Percentiles rank a stretch among this genome's conserved stretches.
These are phyloP conservation scores for Dioscorea zingiberensis DNA, from an alignment of 106 monocot genomes.

Conservation along the genomic window DNA sequence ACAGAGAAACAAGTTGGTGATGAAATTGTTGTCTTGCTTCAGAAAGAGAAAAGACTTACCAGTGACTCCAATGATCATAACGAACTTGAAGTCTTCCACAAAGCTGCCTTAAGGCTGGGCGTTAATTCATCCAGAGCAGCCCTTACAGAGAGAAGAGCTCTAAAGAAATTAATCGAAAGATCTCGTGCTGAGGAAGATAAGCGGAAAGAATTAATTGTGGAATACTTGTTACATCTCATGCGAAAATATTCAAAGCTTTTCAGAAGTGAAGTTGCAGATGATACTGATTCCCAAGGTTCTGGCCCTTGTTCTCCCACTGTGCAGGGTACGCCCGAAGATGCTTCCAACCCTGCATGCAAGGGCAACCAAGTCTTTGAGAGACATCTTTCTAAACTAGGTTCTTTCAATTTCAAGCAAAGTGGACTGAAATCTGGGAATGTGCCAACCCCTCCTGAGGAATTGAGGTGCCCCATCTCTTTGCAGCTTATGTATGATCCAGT, in stretches of 20 bases:
- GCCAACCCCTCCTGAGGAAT: slow-evolving; percentile 71
- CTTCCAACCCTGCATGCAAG: slow-evolving; percentile 2
- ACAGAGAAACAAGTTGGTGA: slow-evolving; percentile 69
- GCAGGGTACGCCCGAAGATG: slow-evolving; percentile 19
- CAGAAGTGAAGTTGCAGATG: slow-evolving; percentile 55
- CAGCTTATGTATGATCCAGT: slow-evolving; percentile 98
- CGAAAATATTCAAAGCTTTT: slow-evolving; percentile 78
- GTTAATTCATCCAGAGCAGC: slow-evolving; percentile 70
- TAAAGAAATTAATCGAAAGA: slow-evolving; percentile 60
- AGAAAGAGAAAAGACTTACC: slow-evolving; percentile 32
- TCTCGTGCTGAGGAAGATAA: slow-evolving; percentile 51
- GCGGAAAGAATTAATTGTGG: slow-evolving; percentile 57
- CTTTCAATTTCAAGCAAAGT: slow-evolving; percentile 36
- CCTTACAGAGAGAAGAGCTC: slow-evolving; percentile 67
- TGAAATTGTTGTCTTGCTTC: slow-evolving; percentile 52
- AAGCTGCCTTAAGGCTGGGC: slow-evolving; percentile 48
- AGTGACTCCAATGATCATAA: slow-evolving; percentile 21
- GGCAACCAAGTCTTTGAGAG: slow-evolving; percentile 34
- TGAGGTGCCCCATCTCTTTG: slow-evolving; percentile 80
- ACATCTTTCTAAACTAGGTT: slow-evolving; percentile 36
- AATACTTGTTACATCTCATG: slow-evolving; percentile 56
- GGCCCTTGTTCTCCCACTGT: slow-evolving; percentile 56
- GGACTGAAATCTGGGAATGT: slow-evolving; percentile 30
- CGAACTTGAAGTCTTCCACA: slow-evolving; percentile 62
- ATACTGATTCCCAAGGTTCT: slow-evolving; percentile 68